These are phyloP conservation scores for Aspergillus pseudoterreus DNA, from an alignment of 2,329 filamentous ascomycete species.

Conservation along the genomic window DNA sequence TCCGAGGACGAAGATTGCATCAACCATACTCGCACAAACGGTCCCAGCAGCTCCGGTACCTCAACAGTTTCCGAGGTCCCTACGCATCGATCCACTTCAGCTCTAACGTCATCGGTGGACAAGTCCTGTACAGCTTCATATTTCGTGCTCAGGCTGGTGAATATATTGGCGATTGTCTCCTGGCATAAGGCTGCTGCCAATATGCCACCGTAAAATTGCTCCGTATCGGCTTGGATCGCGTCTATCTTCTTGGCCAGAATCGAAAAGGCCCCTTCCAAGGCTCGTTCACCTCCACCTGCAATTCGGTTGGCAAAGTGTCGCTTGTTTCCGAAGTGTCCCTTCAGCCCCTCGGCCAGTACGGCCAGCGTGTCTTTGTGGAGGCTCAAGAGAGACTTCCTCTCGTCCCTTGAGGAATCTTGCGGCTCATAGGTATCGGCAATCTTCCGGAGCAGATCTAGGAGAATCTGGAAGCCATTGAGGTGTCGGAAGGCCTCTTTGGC, in stretches of 20 bases:
- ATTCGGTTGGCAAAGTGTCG: slow-evolving; percentile 79
- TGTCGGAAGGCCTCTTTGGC: slow-evolving; percentile 80
- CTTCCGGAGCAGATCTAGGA: slow-evolving; percentile 66
- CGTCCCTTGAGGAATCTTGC: slow-evolving; percentile 55
- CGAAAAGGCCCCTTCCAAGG: slow-evolving; percentile 66
- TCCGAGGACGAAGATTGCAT: slow-evolving; percentile 56
- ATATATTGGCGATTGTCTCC: slow-evolving; percentile 67
- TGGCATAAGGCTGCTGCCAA: slow-evolving; percentile 78
- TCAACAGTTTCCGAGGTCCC: slow-evolving; percentile 42
- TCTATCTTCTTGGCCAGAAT: slow-evolving; percentile 60
- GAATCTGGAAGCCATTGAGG: slow-evolving; percentile 70
- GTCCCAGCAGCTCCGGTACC: slow-evolving; percentile 37
- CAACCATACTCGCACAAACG: slow-evolving; percentile 48
- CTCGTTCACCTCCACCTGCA: slow-evolving; percentile 73
- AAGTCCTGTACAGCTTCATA: slow-evolving; percentile 14
- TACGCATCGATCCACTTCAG: slow-evolving; percentile 34
- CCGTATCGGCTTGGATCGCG: slow-evolving; percentile 50
- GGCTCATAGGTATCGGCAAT: slow-evolving; percentile 71
- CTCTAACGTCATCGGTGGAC: slow-evolving; percentile 21
- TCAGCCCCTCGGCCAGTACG: slow-evolving; percentile 70
- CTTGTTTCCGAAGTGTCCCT: slow-evolving; percentile 78
- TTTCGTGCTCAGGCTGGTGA: slow-evolving; percentile 41
- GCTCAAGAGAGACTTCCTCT: slow-evolving; percentile 65
- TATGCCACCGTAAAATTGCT: slow-evolving; percentile 79
- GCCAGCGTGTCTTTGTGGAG: slow-evolving; percentile 56